Evolutionary conservation across 179 eudicot genomes (phyloP).

Genomic region (Amaranthus tricolor): DNA sequence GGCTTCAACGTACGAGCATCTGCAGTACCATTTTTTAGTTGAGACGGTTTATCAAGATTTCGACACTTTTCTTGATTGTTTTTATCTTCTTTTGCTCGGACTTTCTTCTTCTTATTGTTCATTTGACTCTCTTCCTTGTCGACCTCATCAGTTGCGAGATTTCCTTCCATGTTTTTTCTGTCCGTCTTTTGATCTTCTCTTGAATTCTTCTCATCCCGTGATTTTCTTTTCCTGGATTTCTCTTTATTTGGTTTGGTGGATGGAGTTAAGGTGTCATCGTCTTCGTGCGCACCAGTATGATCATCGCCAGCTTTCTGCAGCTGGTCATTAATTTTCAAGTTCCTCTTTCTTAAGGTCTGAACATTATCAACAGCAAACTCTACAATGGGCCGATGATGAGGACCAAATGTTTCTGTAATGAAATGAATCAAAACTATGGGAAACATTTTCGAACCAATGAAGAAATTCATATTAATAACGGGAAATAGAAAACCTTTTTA

Average conservation of each 20-base stretch:
- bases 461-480: not conserved
- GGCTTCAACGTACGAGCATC: constrained; percentile 11
- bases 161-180: constrained; percentile 20
- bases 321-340: constrained; percentile 54
- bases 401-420: constrained; percentile 65
- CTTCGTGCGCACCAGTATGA: constrained; percentile 26
- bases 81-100: constrained; percentile 17
- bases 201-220: constrained; percentile 27
- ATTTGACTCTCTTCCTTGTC: constrained; percentile 29
- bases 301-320: constrained; percentile 31
- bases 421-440: not conserved
- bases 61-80: constrained; percentile 23
- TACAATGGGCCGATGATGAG: constrained; percentile 94
- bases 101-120: constrained; percentile 34
- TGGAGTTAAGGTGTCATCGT: constrained; percentile 23
- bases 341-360: constrained; percentile 67
- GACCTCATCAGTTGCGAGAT: constrained; percentile 15
- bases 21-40: not conserved
- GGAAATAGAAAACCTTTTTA: not conserved
- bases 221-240: constrained; percentile 50
- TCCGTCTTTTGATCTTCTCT: constrained; percentile 21
- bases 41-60: constrained; percentile 17
- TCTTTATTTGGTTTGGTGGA: constrained; percentile 27
- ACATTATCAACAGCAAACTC: constrained; percentile 92
- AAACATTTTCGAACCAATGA: not conserved